Conservation (phyloP, 2,329 filamentous ascomycete genomes). For the Penicillium aurantiogriseum region DNA sequence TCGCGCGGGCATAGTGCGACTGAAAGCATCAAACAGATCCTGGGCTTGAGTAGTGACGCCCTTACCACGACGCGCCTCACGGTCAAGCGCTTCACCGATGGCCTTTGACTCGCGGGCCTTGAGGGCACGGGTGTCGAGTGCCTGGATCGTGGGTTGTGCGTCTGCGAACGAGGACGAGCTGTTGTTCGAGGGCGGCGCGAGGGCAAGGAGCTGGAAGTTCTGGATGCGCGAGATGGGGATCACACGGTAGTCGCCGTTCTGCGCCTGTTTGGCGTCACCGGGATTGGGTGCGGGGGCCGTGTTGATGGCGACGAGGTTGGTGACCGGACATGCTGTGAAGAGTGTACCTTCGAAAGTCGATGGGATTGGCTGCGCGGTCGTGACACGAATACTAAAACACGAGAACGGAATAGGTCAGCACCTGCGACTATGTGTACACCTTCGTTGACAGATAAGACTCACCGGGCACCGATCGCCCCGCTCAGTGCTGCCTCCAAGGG, state of each 20-base stretch:
- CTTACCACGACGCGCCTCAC: slow-evolving; percentile 58
- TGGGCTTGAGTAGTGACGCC: slow-evolving; percentile 62
- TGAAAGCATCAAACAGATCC: slow-evolving; percentile 62
- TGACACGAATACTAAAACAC: slow-evolving; percentile 55
- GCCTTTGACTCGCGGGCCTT: slow-evolving; percentile 56
- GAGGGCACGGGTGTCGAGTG: slow-evolving; percentile 55
- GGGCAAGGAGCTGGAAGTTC: slow-evolving; percentile 54
- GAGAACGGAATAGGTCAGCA: slow-evolving; percentile 1
- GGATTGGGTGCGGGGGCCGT: slow-evolving; percentile 46
- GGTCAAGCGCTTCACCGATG: slow-evolving; percentile 56
- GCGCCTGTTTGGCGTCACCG: slow-evolving; percentile 36
- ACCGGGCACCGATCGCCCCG: slow-evolving; percentile 63
- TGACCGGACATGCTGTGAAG: slow-evolving; percentile 61
- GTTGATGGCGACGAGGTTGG: slow-evolving; percentile 62
- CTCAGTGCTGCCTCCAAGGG: slow-evolving; percentile 55
- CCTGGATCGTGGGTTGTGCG: slow-evolving; percentile 42
- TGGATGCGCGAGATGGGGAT: slow-evolving; percentile 60
- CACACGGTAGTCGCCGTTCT: slow-evolving; percentile 58
- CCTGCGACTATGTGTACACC: not conserved
- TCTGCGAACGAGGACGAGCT: slow-evolving; percentile 47
- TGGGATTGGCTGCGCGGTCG: slow-evolving; percentile 51
- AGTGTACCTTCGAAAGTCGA: slow-evolving; percentile 60
- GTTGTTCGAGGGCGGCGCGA: slow-evolving; percentile 31
- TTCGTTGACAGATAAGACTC: slow-evolving; percentile 29
- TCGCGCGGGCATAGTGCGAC: slow-evolving; percentile 58